Conservation (phyloP, 305 asterid species). For the Fraxinus sp. region DNA sequence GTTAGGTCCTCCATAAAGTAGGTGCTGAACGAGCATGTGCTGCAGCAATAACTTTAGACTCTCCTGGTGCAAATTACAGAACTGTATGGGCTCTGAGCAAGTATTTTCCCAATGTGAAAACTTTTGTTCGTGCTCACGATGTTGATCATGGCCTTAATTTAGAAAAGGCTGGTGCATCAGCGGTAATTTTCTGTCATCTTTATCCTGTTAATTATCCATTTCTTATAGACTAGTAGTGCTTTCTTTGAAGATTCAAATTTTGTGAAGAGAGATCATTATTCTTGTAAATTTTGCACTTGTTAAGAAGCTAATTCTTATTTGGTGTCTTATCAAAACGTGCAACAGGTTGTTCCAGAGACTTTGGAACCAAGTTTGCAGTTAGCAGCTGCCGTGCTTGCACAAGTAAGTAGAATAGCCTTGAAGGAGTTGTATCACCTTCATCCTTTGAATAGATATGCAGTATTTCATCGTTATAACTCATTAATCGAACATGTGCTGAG, state of each 20-base stretch:
- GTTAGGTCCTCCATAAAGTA: conserved; percentile 90
- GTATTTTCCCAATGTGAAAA: conserved; percentile 87
- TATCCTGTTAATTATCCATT: background rate
- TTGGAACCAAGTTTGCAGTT: conserved; percentile 60
- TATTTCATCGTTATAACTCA: background rate
- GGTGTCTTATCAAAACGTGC: background rate
- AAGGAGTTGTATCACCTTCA: background rate
- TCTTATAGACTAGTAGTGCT: background rate
- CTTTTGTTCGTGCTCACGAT: conserved; percentile 98
- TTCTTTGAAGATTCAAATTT: background rate
- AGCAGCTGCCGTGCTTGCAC: conserved; percentile 59
- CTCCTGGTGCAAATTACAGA: conserved; percentile 99
- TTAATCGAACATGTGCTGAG: background rate
- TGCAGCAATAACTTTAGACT: conserved; percentile 93
- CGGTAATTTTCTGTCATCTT: conserved; percentile 54
- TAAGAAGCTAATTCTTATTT: background rate
- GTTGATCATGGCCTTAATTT: conserved; percentile 96
- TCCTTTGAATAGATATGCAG: background rate
- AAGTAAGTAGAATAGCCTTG: conserved; percentile 33
- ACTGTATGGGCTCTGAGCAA: conserved; percentile 99
- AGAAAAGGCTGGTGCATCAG: conserved; percentile 99
- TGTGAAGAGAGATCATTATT: background rate
- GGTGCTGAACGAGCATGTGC: conserved; percentile 99
- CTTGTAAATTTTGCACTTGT: background rate
- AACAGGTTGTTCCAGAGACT: conserved; percentile 58